Conservation (phyloP, 2,329 filamentous ascomycete species). For the Penicillium sp. region DNA sequence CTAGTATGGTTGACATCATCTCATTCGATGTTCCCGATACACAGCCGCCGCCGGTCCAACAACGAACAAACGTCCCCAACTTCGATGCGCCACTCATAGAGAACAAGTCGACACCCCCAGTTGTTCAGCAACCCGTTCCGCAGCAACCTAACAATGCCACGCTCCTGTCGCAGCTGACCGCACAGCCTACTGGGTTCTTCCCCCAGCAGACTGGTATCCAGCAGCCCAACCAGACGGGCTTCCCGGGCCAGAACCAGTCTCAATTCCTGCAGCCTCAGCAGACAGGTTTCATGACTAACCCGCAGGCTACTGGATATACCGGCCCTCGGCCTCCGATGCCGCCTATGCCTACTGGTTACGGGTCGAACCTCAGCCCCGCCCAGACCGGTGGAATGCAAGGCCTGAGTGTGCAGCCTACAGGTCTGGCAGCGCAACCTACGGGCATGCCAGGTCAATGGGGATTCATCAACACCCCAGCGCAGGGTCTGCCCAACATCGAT, state of each 20-base stretch:
- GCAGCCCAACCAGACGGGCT: slow-evolving; percentile 52
- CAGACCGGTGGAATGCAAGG: slow-evolving; percentile 65
- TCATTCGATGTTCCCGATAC: slow-evolving; percentile 88
- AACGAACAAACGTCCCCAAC: slow-evolving; percentile 64
- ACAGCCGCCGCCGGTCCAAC: slow-evolving; percentile 48
- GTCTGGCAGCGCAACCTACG: slow-evolving; percentile 88
- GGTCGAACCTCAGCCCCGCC: slow-evolving; percentile 56
- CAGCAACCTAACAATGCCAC: slow-evolving; percentile 68
- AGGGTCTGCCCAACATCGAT: slow-evolving; percentile 89
- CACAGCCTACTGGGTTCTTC: slow-evolving; percentile 50
- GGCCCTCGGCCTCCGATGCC: slow-evolving; percentile 78
- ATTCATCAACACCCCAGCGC: slow-evolving; percentile 89
- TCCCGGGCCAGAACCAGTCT: slow-evolving; percentile 45
- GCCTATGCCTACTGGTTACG: slow-evolving; percentile 75
- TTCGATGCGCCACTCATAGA: slow-evolving; percentile 59
- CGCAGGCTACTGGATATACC: slow-evolving; percentile 74
- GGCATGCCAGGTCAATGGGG: slow-evolving; percentile 94
- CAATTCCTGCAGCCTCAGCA: slow-evolving; percentile 63
- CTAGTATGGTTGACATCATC: slow-evolving; percentile 99
- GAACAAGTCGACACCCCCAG: slow-evolving; percentile 49
- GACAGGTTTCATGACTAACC: slow-evolving; percentile 68
- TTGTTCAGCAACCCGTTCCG: slow-evolving; percentile 63
- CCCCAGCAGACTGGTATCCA: slow-evolving; percentile 68
- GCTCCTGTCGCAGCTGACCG: slow-evolving; percentile 56
- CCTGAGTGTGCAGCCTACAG: slow-evolving; percentile 85